A percentile compares a stretch with the other conserved stretches of the same genome.
phyloP scores from a whole-genome alignment of 2,329 filamentous ascomycete species.

The Diaporthe eres region DNA sequence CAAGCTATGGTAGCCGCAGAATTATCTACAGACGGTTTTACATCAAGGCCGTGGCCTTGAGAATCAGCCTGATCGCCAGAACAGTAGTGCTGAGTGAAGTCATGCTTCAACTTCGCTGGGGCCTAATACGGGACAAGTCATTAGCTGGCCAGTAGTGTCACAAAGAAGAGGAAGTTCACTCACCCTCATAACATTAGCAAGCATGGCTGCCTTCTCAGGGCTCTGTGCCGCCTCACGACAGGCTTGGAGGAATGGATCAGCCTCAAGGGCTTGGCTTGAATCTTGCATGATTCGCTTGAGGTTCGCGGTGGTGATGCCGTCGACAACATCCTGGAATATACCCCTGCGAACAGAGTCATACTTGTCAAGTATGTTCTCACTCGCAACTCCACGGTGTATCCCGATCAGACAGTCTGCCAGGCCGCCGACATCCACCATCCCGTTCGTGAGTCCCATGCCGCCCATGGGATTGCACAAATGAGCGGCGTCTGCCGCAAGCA shows the following conservation, averaged over 20 bases:
- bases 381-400: neutral
- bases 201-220: constrained; percentile 4
- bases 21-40: neutral
- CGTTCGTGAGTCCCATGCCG: constrained; percentile 26
- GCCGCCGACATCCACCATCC: constrained; percentile 28
- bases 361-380: constrained; percentile 17
- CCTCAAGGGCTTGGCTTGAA: neutral
- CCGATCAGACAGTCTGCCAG: constrained; percentile 28
- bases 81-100: constrained; percentile 8
- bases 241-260: constrained; percentile 1
- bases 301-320: constrained; percentile 24
- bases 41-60: neutral
- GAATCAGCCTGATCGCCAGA: too few species aligned
- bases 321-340: constrained; percentile 22
- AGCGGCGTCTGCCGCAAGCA: constrained; percentile 34
- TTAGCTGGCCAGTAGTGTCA: neutral
- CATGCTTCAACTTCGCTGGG: constrained; percentile 17
- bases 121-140: neutral
- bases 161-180: fast-evolving
- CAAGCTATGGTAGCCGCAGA: neutral
- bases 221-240: constrained; percentile 12
- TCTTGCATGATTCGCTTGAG: constrained; percentile 24
- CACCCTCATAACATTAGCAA: constrained; percentile 11
- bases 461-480: constrained; percentile 38
- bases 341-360: constrained; percentile 27